A percentile compares a stretch with the other conserved stretches of the same genome.
Evolutionary conservation across 1,284 basidiomycete genomes (phyloP).

Genomic region (Microbotryum violaceum): DNA sequence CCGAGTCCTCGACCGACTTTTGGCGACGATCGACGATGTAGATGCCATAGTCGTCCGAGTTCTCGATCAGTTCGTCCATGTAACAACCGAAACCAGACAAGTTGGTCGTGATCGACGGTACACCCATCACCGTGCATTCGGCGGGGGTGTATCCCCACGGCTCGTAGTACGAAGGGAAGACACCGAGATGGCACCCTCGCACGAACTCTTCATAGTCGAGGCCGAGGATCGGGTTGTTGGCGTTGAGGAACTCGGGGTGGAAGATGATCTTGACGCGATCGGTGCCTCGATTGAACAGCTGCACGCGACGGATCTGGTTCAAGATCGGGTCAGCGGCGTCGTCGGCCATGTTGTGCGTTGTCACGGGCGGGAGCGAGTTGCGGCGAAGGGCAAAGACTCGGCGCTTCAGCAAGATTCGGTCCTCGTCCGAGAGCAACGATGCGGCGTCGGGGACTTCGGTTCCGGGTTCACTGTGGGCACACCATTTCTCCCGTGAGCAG

Average conservation of each 20-base stretch:
- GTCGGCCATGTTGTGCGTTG: constrained; percentile 97
- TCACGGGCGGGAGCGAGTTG: constrained; percentile 82
- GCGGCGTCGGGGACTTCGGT: constrained; percentile 62
- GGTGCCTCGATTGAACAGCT: constrained; percentile 72
- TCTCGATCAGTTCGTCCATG: constrained; percentile 85
- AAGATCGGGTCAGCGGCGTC: constrained; percentile 86
- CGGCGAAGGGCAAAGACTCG: constrained; percentile 94
- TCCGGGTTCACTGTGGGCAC: constrained; percentile 56
- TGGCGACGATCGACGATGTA: constrained; percentile 91
- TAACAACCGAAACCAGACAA: constrained; percentile 76
- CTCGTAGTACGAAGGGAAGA: constrained; percentile 91
- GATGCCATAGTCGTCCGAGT: constrained; percentile 48
- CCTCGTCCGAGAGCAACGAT: constrained; percentile 77
- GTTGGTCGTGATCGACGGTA: constrained; percentile 94
- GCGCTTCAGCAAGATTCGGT: constrained; percentile 91
- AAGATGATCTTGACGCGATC: constrained; percentile 96
- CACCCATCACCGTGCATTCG: constrained; percentile 75
- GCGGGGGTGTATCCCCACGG: constrained; percentile 72
- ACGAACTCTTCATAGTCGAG: constrained; percentile 99
- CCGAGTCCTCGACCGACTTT: constrained; percentile 85
- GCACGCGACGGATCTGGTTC: constrained; percentile 86
- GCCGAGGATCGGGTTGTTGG: constrained; percentile 93
- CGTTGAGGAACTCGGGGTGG: constrained; percentile 97
- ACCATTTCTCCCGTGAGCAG: no score
- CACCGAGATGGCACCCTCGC: constrained; percentile 91